Conservation (phyloP, 2,329 filamentous ascomycete species). For the Tolypocladium ovalisporum region DNA sequence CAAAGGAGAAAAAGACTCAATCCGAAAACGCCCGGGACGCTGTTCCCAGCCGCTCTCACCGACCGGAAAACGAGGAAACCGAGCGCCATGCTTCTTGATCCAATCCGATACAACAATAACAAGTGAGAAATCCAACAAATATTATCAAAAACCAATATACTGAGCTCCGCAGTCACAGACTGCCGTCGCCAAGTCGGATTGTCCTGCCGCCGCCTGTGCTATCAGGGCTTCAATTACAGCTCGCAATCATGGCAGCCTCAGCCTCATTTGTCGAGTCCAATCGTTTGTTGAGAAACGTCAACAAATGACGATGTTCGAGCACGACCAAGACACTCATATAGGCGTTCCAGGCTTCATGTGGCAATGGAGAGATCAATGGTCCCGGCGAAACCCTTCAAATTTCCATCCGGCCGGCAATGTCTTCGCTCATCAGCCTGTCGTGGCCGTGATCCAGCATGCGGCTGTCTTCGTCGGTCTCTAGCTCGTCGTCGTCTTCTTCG, state of each 20-base stretch:
- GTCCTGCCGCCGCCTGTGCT: background rate
- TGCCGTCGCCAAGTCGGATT: too few relatives aligned
- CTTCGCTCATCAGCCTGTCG: constrained; percentile 49
- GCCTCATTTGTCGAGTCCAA: background rate
- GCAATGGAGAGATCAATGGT: too few relatives aligned
- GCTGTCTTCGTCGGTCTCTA: constrained; percentile 33
- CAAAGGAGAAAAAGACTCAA: background rate
- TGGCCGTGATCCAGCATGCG: constrained; percentile 28
- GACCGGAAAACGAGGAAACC: constrained; percentile 18
- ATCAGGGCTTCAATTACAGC: background rate
- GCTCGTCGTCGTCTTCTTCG: constrained; percentile 22
- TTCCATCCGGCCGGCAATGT: constrained; percentile 52
- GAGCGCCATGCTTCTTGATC: constrained; percentile 14
- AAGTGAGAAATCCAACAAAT: background rate
- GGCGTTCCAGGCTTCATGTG: background rate
- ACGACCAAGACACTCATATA: background rate
- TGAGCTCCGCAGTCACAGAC: background rate
- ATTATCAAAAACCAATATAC: background rate
- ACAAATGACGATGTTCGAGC: background rate
- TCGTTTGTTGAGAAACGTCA: constrained; percentile 1
- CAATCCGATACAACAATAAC: constrained; percentile 6
- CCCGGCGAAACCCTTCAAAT: constrained; percentile 29
- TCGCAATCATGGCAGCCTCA: background rate
- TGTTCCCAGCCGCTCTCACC: constrained; percentile 26
- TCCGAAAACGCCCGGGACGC: constrained; percentile 8